Percentiles rank a stretch among this genome's conserved stretches.
These are phyloP conservation scores for Ephemerocybe angulata DNA, from an alignment of 768 basidiomycete genomes.

Conservation along the genomic window DNA sequence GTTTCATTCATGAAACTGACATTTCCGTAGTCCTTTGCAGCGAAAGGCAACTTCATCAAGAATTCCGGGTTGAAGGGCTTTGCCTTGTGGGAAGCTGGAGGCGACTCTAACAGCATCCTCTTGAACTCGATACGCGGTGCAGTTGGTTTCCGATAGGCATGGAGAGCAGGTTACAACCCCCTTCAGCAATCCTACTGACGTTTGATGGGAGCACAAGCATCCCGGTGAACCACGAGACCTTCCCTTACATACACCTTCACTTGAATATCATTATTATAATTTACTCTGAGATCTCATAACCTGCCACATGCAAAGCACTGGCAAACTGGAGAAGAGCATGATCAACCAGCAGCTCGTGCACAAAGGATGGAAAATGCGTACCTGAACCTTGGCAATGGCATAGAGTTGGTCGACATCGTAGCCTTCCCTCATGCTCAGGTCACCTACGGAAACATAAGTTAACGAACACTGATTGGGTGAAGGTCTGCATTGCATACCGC, in stretches of 20 bases:
- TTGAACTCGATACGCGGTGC: constrained; percentile 39
- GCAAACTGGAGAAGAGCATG: constrained; percentile 53
- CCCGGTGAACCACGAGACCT: too few species aligned
- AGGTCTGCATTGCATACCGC: constrained; percentile 41
- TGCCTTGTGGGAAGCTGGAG: constrained; percentile 69
- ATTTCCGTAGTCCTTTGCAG: constrained; percentile 34
- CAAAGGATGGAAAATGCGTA: constrained; percentile 24
- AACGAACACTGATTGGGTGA: constrained; percentile 1
- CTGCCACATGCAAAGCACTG: constrained; percentile 65
- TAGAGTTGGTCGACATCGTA: constrained; percentile 82
- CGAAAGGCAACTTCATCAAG: constrained; percentile 59
- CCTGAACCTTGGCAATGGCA: constrained; percentile 86
- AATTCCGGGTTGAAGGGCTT: constrained; percentile 54
- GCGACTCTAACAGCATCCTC: constrained; percentile 51
- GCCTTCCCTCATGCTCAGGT: constrained; percentile 72
- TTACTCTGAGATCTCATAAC: constrained; percentile 39
- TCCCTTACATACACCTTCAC: not conserved
- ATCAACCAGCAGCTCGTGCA: not conserved
- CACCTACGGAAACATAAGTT: constrained; percentile 45
- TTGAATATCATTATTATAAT: too few species aligned
- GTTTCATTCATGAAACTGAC: not conserved
- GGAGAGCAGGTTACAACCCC: not conserved
- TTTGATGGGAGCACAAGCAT: not conserved
- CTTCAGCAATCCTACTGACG: not conserved
- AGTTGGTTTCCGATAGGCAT: constrained; percentile 19